Conservation (phyloP, 768 basidiomycete genomes). For the Mycena leptocephala region DNA sequence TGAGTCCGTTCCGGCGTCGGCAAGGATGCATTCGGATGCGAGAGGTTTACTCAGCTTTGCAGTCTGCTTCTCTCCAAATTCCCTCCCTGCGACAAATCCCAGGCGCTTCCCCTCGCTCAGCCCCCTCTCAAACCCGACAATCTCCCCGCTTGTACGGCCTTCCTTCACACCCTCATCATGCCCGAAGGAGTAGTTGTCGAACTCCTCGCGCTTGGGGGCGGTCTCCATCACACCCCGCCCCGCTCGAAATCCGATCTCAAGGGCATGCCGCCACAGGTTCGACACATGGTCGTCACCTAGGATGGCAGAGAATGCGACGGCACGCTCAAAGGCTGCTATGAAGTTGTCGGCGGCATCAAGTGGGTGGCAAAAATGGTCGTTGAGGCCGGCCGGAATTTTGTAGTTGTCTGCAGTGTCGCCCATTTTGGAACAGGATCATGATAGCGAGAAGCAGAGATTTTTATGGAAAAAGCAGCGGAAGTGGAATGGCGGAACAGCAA, state of each 20-base stretch:
- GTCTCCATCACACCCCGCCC: neutral
- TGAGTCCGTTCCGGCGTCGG: conserved; percentile 8
- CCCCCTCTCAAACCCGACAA: conserved; percentile 3
- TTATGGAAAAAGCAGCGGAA: neutral
- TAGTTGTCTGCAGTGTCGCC: conserved; percentile 2
- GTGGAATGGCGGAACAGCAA: neutral
- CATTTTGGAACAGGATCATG: neutral
- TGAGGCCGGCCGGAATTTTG: conserved; percentile 1
- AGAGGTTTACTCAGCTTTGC: neutral
- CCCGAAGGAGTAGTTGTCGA: neutral
- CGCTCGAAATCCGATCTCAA: neutral
- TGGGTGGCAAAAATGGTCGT: neutral
- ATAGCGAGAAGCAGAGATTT: neutral
- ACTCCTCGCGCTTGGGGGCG: too few relatives aligned
- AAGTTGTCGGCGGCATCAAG: neutral
- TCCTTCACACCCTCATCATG: conserved; percentile 3
- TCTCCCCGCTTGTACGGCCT: neutral
- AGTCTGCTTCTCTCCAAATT: conserved; percentile 12
- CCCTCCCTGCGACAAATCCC: conserved; percentile 12
- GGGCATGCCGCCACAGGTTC: neutral
- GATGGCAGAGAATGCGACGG: neutral
- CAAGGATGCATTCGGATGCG: neutral
- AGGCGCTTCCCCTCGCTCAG: conserved; percentile 1
- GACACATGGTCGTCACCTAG: neutral
- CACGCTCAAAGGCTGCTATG: neutral